Evolutionary conservation across 192 early-diverging fungal species (phyloP).

Genomic region (Backusella tarrabulga): DNA sequence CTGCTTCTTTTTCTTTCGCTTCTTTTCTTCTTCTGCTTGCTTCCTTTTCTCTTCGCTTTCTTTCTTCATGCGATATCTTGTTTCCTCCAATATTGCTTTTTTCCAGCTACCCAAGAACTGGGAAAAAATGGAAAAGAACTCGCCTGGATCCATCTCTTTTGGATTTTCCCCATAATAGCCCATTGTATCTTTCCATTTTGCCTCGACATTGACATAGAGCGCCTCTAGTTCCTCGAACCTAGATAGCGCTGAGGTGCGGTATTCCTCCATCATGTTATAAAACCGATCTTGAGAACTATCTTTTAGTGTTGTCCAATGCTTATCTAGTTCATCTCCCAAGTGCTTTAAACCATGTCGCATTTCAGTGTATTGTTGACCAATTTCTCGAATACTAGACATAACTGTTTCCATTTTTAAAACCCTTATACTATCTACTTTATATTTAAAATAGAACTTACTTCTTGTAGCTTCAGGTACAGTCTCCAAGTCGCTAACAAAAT

Average conservation of each 20-base stretch:
- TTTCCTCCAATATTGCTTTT: neutral
- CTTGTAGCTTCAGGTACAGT: slow-evolving; percentile 63
- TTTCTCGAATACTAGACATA: slow-evolving; percentile 27
- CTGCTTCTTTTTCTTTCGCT: neutral
- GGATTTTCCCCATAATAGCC: slow-evolving; percentile 55
- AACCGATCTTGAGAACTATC: slow-evolving; percentile 62
- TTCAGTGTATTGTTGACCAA: slow-evolving; percentile 33
- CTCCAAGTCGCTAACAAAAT: slow-evolving; percentile 65
- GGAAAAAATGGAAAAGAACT: neutral
- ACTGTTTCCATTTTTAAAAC: slow-evolving; percentile 13
- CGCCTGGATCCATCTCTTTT: neutral
- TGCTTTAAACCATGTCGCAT: slow-evolving; percentile 39
- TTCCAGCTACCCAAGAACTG: neutral
- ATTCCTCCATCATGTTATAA: slow-evolving; percentile 60
- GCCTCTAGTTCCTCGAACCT: slow-evolving; percentile 55
- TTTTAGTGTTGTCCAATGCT: slow-evolving; percentile 33
- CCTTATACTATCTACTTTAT: neutral
- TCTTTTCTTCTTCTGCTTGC: neutral
- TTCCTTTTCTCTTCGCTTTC: slow-evolving; percentile 6
- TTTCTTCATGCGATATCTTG: neutral
- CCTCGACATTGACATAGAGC: slow-evolving; percentile 64
- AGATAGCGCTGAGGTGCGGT: slow-evolving; percentile 52
- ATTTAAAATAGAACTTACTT: slow-evolving; percentile 34
- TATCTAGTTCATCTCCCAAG: slow-evolving; percentile 39
- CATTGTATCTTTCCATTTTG: slow-evolving; percentile 63